Evolutionary conservation across 2,329 filamentous ascomycete genomes (phyloP).

Genomic region (Trichoderma atrobrunneum): DNA sequence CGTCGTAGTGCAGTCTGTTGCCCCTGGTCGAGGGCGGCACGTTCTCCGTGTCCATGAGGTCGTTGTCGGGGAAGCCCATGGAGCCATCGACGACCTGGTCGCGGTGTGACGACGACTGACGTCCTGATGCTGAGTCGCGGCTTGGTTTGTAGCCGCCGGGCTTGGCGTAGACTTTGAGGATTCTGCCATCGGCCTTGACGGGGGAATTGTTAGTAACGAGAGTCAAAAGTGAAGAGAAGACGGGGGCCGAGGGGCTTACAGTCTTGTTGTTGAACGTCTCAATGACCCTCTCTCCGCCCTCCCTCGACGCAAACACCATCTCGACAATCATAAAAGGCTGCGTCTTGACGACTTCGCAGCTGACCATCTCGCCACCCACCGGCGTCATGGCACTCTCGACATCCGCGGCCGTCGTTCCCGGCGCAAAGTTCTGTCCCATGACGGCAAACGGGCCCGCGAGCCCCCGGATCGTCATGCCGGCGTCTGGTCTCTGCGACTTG

Average conservation of each 20-base stretch:
- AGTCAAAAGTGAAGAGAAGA: background rate
- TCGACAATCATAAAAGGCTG: slow-evolving; percentile 73
- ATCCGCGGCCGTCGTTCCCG: slow-evolving; percentile 76
- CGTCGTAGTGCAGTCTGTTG: slow-evolving; percentile 45
- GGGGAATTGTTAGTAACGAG: background rate
- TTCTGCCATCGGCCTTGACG: slow-evolving; percentile 66
- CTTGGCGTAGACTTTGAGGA: slow-evolving; percentile 72
- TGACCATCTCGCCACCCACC: slow-evolving; percentile 65
- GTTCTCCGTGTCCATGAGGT: slow-evolving; percentile 39
- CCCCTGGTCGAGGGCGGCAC: slow-evolving; percentile 26
- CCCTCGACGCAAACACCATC: slow-evolving; percentile 68
- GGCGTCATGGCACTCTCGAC: slow-evolving; percentile 80
- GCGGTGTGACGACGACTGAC: slow-evolving; percentile 29
- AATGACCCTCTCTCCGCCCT: slow-evolving; percentile 72
- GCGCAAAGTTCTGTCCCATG: slow-evolving; percentile 77
- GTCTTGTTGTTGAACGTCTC: slow-evolving; percentile 75
- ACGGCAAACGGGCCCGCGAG: slow-evolving; percentile 69
- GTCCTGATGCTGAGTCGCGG: slow-evolving; percentile 33
- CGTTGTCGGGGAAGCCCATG: slow-evolving; percentile 50
- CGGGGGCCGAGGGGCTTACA: slow-evolving; percentile 44
- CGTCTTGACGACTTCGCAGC: slow-evolving; percentile 66
- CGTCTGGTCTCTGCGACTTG: slow-evolving; percentile 21
- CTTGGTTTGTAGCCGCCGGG: slow-evolving; percentile 54
- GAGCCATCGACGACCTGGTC: slow-evolving; percentile 52
- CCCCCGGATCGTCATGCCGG: slow-evolving; percentile 69